Evolutionary conservation across 1,284 basidiomycete species (phyloP).

Genomic region (Psilocybe mexicana): DNA sequence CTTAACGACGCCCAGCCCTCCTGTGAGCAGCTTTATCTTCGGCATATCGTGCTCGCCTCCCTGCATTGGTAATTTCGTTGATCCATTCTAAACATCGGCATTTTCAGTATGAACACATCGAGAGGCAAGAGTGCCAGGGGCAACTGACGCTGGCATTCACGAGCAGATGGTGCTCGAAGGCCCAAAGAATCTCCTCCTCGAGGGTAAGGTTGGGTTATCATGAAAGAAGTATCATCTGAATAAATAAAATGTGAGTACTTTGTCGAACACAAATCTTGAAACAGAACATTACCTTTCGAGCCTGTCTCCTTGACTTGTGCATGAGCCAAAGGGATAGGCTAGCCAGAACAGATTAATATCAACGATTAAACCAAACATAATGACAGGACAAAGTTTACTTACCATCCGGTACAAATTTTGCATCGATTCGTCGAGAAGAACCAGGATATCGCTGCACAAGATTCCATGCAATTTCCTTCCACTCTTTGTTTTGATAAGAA

Average conservation of each 20-base stretch:
- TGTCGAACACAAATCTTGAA: not conserved
- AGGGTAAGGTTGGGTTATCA: constrained; percentile 65
- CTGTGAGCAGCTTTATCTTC: constrained; percentile 35
- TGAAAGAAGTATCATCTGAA: constrained; percentile 65
- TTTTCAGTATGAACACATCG: constrained; percentile 2
- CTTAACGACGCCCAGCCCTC: constrained; percentile 22
- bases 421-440: constrained; percentile 70
- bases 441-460: constrained; percentile 80
- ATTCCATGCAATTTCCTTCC: constrained; percentile 78
- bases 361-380: not conserved
- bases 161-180: constrained; percentile 58
- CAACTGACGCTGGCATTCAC: constrained; percentile 59
- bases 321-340: constrained; percentile 75
- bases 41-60: constrained; percentile 35
- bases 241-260: not conserved
- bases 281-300: constrained; percentile 34
- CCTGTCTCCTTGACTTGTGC: constrained; percentile 56
- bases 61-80: constrained; percentile 36
- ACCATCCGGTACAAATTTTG: constrained; percentile 83
- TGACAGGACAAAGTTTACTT: constrained; percentile 28
- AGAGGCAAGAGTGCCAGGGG: not conserved
- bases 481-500: constrained; percentile 81
- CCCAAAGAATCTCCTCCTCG: constrained; percentile 74
- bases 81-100: constrained; percentile 35
- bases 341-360: not conserved